Percentiles rank a stretch among this genome's conserved stretches.
phyloP scores from a whole-genome alignment of 495 filamentous ascomycete genomes.

The Aspergillus ellipticus region DNA sequence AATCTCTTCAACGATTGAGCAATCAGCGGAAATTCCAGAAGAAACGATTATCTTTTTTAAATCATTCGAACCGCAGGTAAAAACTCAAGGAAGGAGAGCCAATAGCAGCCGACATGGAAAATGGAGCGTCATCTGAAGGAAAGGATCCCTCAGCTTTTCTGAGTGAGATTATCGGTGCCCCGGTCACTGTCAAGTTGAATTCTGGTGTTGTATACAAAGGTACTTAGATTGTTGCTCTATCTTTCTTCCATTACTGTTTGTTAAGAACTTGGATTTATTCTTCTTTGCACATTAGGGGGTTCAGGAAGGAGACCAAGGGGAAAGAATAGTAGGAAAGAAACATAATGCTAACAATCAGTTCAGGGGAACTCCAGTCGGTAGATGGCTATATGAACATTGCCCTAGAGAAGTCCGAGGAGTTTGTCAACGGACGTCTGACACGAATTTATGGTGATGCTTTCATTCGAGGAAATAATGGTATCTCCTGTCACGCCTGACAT shows the following conservation, averaged over 20 bases:
- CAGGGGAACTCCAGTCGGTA: slow-evolving; percentile 91
- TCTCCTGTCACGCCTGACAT: slow-evolving; percentile 6
- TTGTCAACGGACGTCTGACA: slow-evolving; percentile 73
- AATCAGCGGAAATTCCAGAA: neutral
- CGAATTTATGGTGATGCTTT: slow-evolving; percentile 93
- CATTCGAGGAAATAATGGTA: slow-evolving; percentile 94
- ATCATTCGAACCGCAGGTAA: neutral
- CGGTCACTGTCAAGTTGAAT: slow-evolving; percentile 93
- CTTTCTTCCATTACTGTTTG: neutral
- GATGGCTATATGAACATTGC: slow-evolving; percentile 99
- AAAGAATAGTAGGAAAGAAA: neutral
- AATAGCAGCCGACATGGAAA: slow-evolving; percentile 58
- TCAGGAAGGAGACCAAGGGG: neutral
- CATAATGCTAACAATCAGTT: slow-evolving; percentile 5
- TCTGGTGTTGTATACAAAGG: slow-evolving; percentile 95
- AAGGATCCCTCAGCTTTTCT: slow-evolving; percentile 90
- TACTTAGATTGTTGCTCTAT: slow-evolving; percentile 23
- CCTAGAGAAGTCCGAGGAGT: slow-evolving; percentile 90
- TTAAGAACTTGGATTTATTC: neutral
- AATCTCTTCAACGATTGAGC: neutral
- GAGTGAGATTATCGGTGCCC: slow-evolving; percentile 84
- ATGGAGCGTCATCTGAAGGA: slow-evolving; percentile 61
- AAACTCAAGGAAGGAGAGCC: neutral
- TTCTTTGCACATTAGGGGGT: no score
- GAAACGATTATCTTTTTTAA: neutral